Evolutionary conservation across 192 early-diverging fungal genomes (phyloP).

Genomic region (Podila clonocystis): DNA sequence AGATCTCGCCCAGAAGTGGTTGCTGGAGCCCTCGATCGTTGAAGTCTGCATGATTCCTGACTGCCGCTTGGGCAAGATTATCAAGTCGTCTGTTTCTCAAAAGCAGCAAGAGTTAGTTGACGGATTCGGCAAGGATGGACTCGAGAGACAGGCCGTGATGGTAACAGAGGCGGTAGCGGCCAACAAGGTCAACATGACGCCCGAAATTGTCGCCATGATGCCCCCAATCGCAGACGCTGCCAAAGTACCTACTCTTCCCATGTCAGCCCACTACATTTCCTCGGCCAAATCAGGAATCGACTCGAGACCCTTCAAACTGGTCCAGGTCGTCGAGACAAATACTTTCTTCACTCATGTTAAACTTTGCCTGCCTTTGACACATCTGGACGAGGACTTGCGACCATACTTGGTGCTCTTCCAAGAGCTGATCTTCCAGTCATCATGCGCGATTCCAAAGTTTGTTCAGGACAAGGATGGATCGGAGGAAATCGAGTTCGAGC

Average conservation of each 20-base stretch:
- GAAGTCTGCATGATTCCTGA: slow-evolving; percentile 70
- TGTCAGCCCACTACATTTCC: slow-evolving; percentile 18
- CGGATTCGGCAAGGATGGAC: slow-evolving; percentile 57
- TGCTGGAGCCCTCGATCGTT: slow-evolving; percentile 62
- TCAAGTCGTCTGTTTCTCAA: slow-evolving; percentile 52
- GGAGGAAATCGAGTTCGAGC: slow-evolving; percentile 32
- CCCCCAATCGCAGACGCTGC: slow-evolving; percentile 75
- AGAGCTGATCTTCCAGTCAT: slow-evolving; percentile 74
- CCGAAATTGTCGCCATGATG: slow-evolving; percentile 62
- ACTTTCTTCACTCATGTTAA: slow-evolving; percentile 72
- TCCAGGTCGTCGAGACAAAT: slow-evolving; percentile 72
- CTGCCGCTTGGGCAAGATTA: slow-evolving; percentile 55
- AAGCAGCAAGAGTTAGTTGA: slow-evolving; percentile 50
- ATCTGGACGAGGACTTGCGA: slow-evolving; percentile 68
- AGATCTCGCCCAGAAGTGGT: slow-evolving; percentile 60
- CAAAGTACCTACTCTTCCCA: slow-evolving; percentile 56
- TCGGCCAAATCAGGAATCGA: slow-evolving; percentile 25
- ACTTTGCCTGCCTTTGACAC: slow-evolving; percentile 61
- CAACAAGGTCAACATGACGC: slow-evolving; percentile 48
- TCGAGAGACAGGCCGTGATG: slow-evolving; percentile 52
- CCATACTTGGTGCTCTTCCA: slow-evolving; percentile 82
- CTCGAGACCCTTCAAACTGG: slow-evolving; percentile 56
- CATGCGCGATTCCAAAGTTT: slow-evolving; percentile 60
- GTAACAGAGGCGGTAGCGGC: slow-evolving; percentile 39
- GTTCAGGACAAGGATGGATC: slow-evolving; percentile 39